Base-by-base conservation (phyloP, 352 stramenopile species). In the Phytopythium sindhum region DNA sequence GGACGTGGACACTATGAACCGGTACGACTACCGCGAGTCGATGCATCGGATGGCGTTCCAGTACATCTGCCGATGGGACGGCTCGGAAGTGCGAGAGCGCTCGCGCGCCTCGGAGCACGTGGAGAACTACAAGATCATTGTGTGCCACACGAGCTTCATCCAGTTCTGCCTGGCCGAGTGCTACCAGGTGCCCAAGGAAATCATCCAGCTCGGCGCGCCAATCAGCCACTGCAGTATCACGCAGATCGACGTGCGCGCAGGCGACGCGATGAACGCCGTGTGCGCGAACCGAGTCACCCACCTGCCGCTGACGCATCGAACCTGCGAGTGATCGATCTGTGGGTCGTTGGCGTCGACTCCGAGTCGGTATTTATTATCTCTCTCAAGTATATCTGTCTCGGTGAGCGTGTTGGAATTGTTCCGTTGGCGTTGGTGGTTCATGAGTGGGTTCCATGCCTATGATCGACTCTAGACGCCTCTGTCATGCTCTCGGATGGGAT, bases 1-100 rank as follows among this genome's bases (percentile, higher is more conserved):
- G 53, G 69, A 74, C 19, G 81, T 93, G 11, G 70, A 80, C 10
- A 52, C 65, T n/a, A 73, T 72, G 23, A 68, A 86, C 47, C 77
- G 84, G n/a, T 80, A 79, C 54, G 77, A 90, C 62, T 93, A 88
- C 63, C 82, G 84, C 9, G 80, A 89, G 26, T 80, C 79, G 31
- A 91, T 90, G 79, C 84, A 93, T 60, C 78, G 80, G 61, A 90
- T 89, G 70, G 84, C 80, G 24, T 91, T 84, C 47, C 78, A 93
- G 57, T 78, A 72, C 51, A 74, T 93, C 47, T 93, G 84, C 28
- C 73, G 81, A 1, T 86, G 69, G 69, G 78, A 86, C 52, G 66
- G 58, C 48, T 67, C 73, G 31, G 72, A 84, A 19, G 61, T 59
- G 21, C 70, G 71, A 15, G 52, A 57, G 2, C 61, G 53, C 0